Base-by-base conservation (phyloP, 352 stramenopile species). In the Plasmopara halstedii region DNA sequence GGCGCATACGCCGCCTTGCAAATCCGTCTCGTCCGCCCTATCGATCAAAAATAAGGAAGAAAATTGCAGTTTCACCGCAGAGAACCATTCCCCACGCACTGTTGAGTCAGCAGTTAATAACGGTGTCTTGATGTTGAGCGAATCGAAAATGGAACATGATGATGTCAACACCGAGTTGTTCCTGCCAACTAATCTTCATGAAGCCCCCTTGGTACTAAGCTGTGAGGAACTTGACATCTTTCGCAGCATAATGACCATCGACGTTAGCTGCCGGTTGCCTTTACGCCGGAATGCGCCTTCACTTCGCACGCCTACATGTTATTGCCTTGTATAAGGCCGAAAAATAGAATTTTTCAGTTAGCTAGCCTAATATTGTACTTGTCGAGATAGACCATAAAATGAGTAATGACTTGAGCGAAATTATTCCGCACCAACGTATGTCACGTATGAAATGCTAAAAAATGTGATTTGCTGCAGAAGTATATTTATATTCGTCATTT, bases 181-280 rank as follows among this genome's bases (percentile, higher is more conserved):
- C 7, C 20, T 66, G 20, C 75, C 78, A 23, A 88, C 78, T 11
- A 85, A 62, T 23, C 67, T 89, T 14, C 32, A 85, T 31, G 74
- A 86, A 31, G 73, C 70, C 25, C 78, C 78, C 8, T 48, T 84
- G n/a, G 64, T 34, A 19, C 62, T 89, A 10, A 56, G 64, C 3
- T 75, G 58, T 37, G 75, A 89, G 37, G 74, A 89, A 52, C 67
- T 89, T 25, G 63, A 64, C 18, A 84, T 89, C 56, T 89, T 89
- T 53, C 87, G 64, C 67, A 81, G 66, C 38, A 64, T 86, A 60
- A 89, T 89, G 78, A 75, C 68, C 11, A 81, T 81, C 41, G 78
- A 86, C 50, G 14, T 47, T 10, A 65, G 56, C 32, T 53, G 73
- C 25, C 55, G 58, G 15, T 33, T 53, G 6, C 46, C 55, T 6